Conservation (phyloP, 495 filamentous ascomycete genomes). For the Penicillium egyptiacum region DNA sequence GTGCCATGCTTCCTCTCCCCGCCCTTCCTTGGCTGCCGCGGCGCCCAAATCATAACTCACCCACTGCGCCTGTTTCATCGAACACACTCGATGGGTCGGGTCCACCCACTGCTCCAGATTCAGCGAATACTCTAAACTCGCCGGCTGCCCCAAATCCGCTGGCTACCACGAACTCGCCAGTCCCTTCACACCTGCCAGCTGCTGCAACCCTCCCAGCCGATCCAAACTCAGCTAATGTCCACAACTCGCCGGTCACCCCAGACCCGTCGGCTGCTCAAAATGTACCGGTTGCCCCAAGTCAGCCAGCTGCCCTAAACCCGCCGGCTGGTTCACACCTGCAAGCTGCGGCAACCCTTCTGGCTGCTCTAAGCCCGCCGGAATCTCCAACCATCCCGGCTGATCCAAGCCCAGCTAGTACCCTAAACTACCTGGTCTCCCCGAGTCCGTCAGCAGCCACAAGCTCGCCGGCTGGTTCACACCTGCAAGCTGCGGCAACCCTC, state of each 20-base stretch:
- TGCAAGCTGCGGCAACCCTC: too few relatives aligned
- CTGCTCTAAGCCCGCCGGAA: too few relatives aligned
- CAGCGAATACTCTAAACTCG: not conserved
- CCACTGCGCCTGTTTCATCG: not conserved
- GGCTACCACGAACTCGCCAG: not conserved
- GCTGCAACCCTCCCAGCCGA: too few relatives aligned
- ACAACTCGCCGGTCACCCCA: too few relatives aligned
- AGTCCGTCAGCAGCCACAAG: not conserved
- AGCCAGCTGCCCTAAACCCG: too few relatives aligned
- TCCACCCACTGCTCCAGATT: not conserved
- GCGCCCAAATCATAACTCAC: too few relatives aligned
- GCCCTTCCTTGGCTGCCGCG: not conserved
- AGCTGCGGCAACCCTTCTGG: too few relatives aligned
- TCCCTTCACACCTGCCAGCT: too few relatives aligned
- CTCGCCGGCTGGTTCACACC: too few relatives aligned
- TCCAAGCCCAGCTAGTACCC: not conserved
- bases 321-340: too few relatives aligned
- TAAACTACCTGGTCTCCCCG: not conserved
- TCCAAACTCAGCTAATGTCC: too few relatives aligned
- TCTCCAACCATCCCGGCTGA: not conserved
- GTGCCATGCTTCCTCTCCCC: slow-evolving; percentile 2
- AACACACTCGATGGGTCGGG: not conserved
- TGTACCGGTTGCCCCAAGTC: too few relatives aligned
- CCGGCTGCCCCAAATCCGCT: not conserved
- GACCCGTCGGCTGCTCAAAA: not conserved